Percentiles rank a stretch among this genome's conserved stretches.
These are phyloP conservation scores for Colletotrichum aenigma DNA, from an alignment of 2,329 filamentous ascomycete genomes.

Conservation along the genomic window DNA sequence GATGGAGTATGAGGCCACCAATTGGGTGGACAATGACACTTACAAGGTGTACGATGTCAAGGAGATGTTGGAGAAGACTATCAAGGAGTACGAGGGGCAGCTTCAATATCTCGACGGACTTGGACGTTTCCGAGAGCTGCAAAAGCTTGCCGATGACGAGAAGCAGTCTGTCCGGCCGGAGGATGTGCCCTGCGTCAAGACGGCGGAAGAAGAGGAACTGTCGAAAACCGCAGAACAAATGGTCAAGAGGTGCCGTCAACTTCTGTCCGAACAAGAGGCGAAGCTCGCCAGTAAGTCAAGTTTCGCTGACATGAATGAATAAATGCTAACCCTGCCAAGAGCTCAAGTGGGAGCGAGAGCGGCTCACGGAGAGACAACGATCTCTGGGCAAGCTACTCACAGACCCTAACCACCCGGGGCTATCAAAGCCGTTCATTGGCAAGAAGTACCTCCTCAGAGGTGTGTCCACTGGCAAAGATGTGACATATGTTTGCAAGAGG, in stretches of 20 bases:
- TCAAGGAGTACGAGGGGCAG: constrained; percentile 22
- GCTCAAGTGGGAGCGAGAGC: constrained; percentile 33
- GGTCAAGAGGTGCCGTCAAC: constrained; percentile 33
- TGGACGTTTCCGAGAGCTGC: constrained; percentile 39
- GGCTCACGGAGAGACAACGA: constrained; percentile 37
- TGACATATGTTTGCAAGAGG: constrained; percentile 56
- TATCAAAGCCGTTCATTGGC: constrained; percentile 41
- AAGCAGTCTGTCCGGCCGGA: constrained; percentile 42
- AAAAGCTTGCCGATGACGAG: constrained; percentile 40
- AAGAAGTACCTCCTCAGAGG: constrained; percentile 57
- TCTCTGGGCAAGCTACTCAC: constrained; percentile 44
- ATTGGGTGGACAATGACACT: constrained; percentile 20
- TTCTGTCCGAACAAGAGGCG: constrained; percentile 37
- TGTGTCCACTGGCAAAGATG: constrained; percentile 49
- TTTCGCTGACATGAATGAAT: too few relatives aligned
- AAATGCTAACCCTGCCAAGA: constrained; percentile 30
- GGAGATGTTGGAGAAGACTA: constrained; percentile 32
- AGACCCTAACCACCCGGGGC: constrained; percentile 38
- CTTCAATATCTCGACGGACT: constrained; percentile 38
- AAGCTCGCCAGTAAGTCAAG: constrained; percentile 38
- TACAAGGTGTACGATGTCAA: constrained; percentile 29
- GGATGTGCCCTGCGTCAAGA: constrained; percentile 39
- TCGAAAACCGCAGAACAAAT: constrained; percentile 35
- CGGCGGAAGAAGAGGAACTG: constrained; percentile 33
- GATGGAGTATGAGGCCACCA: constrained; percentile 24